These are phyloP conservation scores for Chrysosporium queenslandicum DNA, from an alignment of 2,329 filamentous ascomycete genomes.

Conservation along the genomic window DNA sequence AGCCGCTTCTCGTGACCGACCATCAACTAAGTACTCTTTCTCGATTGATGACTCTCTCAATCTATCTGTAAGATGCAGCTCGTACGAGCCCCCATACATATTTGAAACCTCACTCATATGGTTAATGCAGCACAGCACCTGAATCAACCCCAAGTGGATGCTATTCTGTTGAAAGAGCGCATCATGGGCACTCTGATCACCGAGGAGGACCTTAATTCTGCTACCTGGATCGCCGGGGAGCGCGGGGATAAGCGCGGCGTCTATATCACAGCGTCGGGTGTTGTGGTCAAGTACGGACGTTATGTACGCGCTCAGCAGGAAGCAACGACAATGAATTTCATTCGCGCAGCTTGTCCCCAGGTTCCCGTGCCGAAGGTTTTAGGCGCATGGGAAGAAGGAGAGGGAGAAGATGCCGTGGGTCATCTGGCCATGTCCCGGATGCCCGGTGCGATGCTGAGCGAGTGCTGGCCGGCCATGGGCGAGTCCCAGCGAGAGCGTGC, in stretches of 20 bases:
- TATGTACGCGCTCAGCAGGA: constrained; percentile 19
- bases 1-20: too few relatives aligned
- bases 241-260: constrained; percentile 9
- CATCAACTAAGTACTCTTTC: too few relatives aligned
- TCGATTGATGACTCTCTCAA: too few relatives aligned
- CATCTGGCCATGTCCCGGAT: constrained; percentile 23
- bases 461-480: constrained; percentile 17
- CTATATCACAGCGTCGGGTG: constrained; percentile 15
- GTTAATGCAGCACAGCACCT: too few relatives aligned
- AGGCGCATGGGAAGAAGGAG: constrained; percentile 19
- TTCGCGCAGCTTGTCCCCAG: constrained; percentile 17
- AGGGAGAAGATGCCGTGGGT: constrained; percentile 16
- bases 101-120: too few relatives aligned
- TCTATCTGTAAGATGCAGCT: too few relatives aligned
- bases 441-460: constrained; percentile 17
- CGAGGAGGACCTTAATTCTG: constrained; percentile 13
- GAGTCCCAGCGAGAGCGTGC: constrained; percentile 17
- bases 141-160: too few relatives aligned
- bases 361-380: constrained; percentile 23
- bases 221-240: constrained; percentile 17
- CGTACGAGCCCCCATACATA: too few relatives aligned
- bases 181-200: too few relatives aligned
- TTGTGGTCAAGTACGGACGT: constrained; percentile 22
- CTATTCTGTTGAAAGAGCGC: too few relatives aligned
- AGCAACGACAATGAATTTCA: constrained; percentile 23